These are phyloP conservation scores for Neurospora sp. DNA, from an alignment of 495 filamentous ascomycete genomes.

Conservation along the genomic window DNA sequence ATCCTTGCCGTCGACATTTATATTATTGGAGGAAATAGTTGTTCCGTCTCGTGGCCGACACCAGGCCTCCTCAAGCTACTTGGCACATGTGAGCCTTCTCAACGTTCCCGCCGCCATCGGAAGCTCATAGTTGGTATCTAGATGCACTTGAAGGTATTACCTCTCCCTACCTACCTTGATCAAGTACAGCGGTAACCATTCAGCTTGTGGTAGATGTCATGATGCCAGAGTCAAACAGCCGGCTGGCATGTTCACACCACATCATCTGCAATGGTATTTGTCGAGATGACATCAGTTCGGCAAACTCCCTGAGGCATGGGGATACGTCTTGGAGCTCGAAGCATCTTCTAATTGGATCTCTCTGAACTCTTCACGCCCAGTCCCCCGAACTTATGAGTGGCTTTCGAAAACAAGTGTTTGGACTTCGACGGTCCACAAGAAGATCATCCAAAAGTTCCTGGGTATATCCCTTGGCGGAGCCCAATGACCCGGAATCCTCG, in stretches of 20 bases:
- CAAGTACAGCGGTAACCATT: neutral
- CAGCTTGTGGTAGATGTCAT: neutral
- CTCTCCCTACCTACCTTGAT: neutral
- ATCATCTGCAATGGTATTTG: neutral
- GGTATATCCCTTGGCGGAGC: neutral
- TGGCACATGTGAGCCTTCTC: neutral
- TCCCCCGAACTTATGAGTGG: neutral
- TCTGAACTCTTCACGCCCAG: neutral
- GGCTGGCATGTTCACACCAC: neutral
- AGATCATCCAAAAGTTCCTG: neutral
- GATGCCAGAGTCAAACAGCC: neutral
- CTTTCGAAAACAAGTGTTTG: neutral
- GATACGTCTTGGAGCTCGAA: neutral
- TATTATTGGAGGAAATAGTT: conserved; percentile 22
- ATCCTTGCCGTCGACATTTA: neutral
- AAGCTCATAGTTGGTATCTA: neutral
- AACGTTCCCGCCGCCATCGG: neutral
- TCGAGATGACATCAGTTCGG: neutral
- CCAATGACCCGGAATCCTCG: neutral
- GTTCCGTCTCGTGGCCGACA: conserved; percentile 12
- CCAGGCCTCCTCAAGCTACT: neutral
- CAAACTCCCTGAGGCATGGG: neutral
- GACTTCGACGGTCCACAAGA: neutral
- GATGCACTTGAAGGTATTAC: neutral
- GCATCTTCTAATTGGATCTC: neutral